Conservation (phyloP, 75 land plant genomes). For the Cryptomeria japonica region DNA sequence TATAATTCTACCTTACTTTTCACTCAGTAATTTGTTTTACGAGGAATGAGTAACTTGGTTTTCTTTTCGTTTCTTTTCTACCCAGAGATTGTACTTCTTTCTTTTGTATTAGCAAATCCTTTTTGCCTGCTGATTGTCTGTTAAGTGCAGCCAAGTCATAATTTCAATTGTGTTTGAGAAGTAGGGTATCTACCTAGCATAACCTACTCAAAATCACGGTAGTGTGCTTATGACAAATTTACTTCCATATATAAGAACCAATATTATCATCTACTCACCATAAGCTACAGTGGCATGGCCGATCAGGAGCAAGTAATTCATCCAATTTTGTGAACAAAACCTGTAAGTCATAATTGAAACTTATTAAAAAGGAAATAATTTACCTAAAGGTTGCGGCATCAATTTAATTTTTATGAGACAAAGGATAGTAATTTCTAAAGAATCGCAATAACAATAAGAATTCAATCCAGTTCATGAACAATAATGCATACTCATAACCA, state of each 20-base stretch:
- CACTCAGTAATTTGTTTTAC: background rate
- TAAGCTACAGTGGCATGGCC: constrained; percentile 76
- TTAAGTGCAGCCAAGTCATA: background rate
- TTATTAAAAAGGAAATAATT: background rate
- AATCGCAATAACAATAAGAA: background rate
- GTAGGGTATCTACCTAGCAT: background rate
- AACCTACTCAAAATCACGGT: background rate
- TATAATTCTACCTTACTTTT: background rate
- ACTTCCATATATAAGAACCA: background rate
- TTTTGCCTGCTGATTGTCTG: background rate
- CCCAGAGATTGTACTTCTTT: too few species aligned
- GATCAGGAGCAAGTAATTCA: constrained; percentile 59
- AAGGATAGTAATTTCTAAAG: background rate
- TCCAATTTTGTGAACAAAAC: constrained; percentile 67
- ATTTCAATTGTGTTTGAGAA: background rate
- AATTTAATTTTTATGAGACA: background rate
- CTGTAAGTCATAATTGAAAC: constrained; percentile 33
- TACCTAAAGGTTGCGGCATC: background rate
- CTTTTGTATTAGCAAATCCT: background rate
- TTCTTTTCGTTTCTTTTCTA: too few species aligned
- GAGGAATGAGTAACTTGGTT: background rate
- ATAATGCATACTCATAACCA: background rate
- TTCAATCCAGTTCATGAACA: background rate
- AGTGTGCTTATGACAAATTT: background rate
- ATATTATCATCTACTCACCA: constrained; percentile 43